Base-by-base conservation (phyloP, 2,329 filamentous ascomycete genomes). In the Fonsecaea monophora region DNA sequence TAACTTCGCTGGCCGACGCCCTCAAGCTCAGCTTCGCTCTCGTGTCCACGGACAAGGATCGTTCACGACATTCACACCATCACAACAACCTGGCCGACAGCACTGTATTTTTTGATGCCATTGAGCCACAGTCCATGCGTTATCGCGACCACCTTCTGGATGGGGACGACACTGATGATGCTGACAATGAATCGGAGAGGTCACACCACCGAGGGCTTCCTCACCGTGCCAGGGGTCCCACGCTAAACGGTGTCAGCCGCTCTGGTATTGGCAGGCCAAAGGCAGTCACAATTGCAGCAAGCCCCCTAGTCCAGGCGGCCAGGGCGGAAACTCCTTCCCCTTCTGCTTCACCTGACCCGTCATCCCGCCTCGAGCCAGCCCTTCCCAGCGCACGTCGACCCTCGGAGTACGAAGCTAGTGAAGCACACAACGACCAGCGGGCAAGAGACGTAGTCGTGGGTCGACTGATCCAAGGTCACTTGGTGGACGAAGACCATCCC, bases 21-120 rank as follows among this genome's bases (percentile, higher is more conserved):
- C 81, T 99, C 73, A 98, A 98, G 84, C 87, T 99, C 73, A 98
- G 96, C 82, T 99, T 99, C 73, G 95, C 95, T 72, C 93, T 99
- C 76, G 93, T 99, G 63, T 96, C 92, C 2, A 96, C 92, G 6
- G 92, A 96, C 73, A 85, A 88, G 73, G 67, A 90, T 61, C 83
- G 82, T 40, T 67, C 62, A 15, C 40, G 64, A 25, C 59, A 62
- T 12, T 75, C 79, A 6, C 79, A 77, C 67, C 71, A 75, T 37
- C 82, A 84, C 42, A 77, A 80, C 71, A 89, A 85, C 75, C 90
- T 94, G 88, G 87, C 87, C 56, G 89, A 90, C 67, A 97, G 92
- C 77, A 89, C 92, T 79, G 90, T 96, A 62, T 87, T 89, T 71
- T 84, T 90, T 15, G 89, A 91, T 75, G 85, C 84, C 1, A 81